Percentiles rank a stretch among this genome's conserved stretches.
Evolutionary conservation across 345 rosid species (phyloP).

Genomic region (Odontarrhena argentea): DNA sequence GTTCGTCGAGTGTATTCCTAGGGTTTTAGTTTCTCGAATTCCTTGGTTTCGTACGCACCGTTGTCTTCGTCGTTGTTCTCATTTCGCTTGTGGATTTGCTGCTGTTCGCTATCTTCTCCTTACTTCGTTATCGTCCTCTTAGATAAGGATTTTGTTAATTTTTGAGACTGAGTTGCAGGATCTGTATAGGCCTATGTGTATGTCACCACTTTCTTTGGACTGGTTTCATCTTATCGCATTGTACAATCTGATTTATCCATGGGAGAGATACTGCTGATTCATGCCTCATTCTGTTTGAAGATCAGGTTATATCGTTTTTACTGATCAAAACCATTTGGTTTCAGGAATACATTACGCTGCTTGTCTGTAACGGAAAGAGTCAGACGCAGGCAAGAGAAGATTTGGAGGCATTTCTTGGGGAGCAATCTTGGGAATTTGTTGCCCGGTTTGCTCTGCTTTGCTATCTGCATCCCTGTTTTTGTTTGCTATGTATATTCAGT

Average conservation of each 20-base stretch:
- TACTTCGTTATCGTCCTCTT: not conserved
- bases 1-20: conserved; percentile 3
- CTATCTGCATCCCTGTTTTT: conserved; percentile 1
- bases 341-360: conserved; percentile 45
- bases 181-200: conserved; percentile 3
- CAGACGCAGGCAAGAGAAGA: conserved; percentile 40
- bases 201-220: conserved; percentile 15
- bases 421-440: conserved; percentile 35
- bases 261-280: not conserved
- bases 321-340: conserved; percentile 17
- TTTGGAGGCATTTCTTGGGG: conserved; percentile 46
- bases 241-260: not conserved
- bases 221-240: conserved; percentile 3
- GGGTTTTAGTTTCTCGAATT: conserved; percentile 14
- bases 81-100: not conserved
- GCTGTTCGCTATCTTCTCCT: not conserved
- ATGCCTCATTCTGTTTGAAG: conserved; percentile 10
- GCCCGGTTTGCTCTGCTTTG: conserved; percentile 41
- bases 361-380: conserved; percentile 47
- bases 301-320: conserved; percentile 6
- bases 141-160: conserved; percentile 2
- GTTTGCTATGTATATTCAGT: conserved; percentile 10
- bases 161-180: not conserved
- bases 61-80: conserved; percentile 17
- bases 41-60: not conserved